These are phyloP conservation scores for Phytophthora sp. DNA, from an alignment of 352 stramenopile species.

Conservation along the genomic window DNA sequence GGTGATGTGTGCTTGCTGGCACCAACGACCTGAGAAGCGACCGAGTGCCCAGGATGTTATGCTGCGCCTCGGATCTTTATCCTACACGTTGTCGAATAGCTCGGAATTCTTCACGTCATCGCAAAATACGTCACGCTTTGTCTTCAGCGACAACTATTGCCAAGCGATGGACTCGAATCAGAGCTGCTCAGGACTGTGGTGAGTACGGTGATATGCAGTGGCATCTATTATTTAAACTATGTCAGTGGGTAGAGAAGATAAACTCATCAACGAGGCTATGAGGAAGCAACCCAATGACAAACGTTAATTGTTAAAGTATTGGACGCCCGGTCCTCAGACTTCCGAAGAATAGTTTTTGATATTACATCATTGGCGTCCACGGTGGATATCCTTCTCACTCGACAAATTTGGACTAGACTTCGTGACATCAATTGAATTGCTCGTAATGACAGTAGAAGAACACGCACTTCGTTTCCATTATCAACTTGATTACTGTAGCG, in stretches of 20 bases:
- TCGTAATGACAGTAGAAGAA: no score
- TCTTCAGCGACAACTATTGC: constrained; percentile 80
- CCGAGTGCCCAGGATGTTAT: constrained; percentile 73
- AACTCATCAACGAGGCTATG: no score
- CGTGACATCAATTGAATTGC: no score
- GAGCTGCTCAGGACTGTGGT: constrained; percentile 47
- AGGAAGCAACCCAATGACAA: no score
- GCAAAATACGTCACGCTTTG: constrained; percentile 49
- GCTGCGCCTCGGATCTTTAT: constrained; percentile 64
- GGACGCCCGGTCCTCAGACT: no score
- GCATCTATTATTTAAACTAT: constrained; percentile 24
- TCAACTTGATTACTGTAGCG: no score
- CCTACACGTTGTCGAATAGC: constrained; percentile 54
- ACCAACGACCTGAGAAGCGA: constrained; percentile 56
- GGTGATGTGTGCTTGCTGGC: constrained; percentile 67
- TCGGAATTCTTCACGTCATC: constrained; percentile 40
- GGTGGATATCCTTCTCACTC: no score
- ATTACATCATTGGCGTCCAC: no score
- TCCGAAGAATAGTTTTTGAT: no score
- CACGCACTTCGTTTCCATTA: no score
- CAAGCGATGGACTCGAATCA: constrained; percentile 69
- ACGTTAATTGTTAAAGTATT: not conserved
- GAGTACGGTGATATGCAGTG: constrained; percentile 5
- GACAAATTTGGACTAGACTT: no score
- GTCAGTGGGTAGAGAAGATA: no score